A percentile compares a stretch with the other conserved stretches of the same genome.
Conservation (phyloP, 2,329 filamentous ascomycete genomes). For the Diatrype stigma region DNA sequence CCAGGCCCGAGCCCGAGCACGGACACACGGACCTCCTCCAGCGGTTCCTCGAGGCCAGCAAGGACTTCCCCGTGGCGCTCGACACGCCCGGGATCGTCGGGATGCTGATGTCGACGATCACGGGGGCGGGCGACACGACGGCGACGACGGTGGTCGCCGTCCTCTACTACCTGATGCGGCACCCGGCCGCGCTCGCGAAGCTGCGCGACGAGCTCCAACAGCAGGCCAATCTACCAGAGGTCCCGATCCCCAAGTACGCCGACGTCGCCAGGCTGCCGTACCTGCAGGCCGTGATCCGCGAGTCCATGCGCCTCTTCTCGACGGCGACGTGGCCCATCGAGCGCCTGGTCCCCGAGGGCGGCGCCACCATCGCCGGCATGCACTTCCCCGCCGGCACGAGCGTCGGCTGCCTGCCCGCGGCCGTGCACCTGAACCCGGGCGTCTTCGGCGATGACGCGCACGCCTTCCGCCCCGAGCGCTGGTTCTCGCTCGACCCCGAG, state of each 20-base stretch:
- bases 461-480: constrained; percentile 19
- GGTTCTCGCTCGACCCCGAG: constrained; percentile 18
- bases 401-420: constrained; percentile 16
- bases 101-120: constrained; percentile 22
- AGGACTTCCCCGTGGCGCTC: constrained; percentile 14
- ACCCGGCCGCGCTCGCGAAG: constrained; percentile 48
- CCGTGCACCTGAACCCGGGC: constrained; percentile 13
- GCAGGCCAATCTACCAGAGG: constrained; percentile 9
- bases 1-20: neutral
- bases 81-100: constrained; percentile 14
- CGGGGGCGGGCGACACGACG: constrained; percentile 21
- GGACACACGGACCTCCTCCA: constrained; percentile 14
- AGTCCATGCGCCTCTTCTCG: constrained; percentile 17
- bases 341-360: constrained; percentile 16
- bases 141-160: constrained; percentile 12
- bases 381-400: constrained; percentile 19
- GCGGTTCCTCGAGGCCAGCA: constrained; percentile 17
- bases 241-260: constrained; percentile 16
- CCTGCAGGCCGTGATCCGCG: constrained; percentile 18
- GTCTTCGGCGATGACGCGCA: constrained; percentile 17
- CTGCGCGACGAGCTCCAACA: constrained; percentile 14
- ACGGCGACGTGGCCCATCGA: constrained; percentile 14
- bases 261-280: constrained; percentile 19
- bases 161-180: constrained; percentile 33
- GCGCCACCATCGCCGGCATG: constrained; percentile 19